A percentile compares a stretch with the other conserved stretches of the same genome.
phyloP scores from a whole-genome alignment of 768 basidiomycete species.

The Mycena epipterygia region DNA sequence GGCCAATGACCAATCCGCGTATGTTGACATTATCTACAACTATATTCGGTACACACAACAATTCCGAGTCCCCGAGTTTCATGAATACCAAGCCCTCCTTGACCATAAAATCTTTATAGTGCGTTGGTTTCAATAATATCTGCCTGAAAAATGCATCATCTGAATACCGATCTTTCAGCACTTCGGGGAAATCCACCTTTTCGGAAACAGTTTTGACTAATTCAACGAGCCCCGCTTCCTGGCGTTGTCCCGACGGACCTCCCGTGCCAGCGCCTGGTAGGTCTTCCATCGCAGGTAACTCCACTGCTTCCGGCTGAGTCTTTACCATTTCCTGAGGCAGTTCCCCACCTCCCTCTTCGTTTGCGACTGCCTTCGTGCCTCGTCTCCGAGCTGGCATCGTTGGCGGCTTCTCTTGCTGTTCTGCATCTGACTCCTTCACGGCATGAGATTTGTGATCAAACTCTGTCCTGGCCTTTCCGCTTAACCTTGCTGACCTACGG shows the following conservation, averaged over 20 bases:
- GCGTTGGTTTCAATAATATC: slow-evolving; percentile 38
- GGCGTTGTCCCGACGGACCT: neutral
- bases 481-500: neutral
- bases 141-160: slow-evolving; percentile 47
- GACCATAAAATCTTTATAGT: slow-evolving; percentile 43
- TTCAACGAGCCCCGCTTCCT: neutral
- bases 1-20: slow-evolving; percentile 44
- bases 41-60: slow-evolving; percentile 43
- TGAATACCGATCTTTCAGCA: slow-evolving; percentile 31
- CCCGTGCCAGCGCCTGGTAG: neutral
- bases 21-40: slow-evolving; percentile 16
- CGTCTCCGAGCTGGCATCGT: neutral
- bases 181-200: neutral
- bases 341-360: neutral
- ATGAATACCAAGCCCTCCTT: slow-evolving; percentile 40
- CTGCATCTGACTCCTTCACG: slow-evolving; percentile 1
- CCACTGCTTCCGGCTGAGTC: neutral
- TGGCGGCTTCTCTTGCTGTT: neutral
- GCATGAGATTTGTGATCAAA: neutral
- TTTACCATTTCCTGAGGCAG: neutral
- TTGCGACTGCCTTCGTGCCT: no score
- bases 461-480: neutral
- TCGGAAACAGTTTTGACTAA: neutral
- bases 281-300: neutral
- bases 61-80: neutral